These are phyloP conservation scores for Paspalum notatum DNA, from an alignment of 176 grass and related monocot genomes.

Conservation along the genomic window DNA sequence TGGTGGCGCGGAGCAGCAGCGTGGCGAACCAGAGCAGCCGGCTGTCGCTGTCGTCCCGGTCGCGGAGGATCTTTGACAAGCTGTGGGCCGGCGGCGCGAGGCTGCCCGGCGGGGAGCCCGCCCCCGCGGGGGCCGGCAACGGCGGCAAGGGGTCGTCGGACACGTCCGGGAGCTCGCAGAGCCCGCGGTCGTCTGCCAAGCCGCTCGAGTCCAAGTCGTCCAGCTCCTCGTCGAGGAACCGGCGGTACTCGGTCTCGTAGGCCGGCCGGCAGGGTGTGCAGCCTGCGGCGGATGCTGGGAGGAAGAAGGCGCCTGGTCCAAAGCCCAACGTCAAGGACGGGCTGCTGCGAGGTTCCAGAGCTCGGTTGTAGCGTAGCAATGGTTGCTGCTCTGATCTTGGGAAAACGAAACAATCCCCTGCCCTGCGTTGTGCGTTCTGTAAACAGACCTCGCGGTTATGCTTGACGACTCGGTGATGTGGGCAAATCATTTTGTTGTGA, in stretches of 20 bases:
- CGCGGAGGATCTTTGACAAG: slow-evolving; percentile 73
- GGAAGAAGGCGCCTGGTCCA: slow-evolving; percentile 28
- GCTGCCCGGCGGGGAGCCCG: slow-evolving; percentile 27
- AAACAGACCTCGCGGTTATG: neutral
- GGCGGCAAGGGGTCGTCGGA: slow-evolving; percentile 59
- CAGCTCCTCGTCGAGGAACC: slow-evolving; percentile 52
- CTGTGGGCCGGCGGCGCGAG: slow-evolving; percentile 56
- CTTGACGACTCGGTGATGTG: neutral
- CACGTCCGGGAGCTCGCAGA: slow-evolving; percentile 75
- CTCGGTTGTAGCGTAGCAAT: neutral
- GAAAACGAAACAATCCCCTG: neutral
- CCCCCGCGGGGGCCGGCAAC: neutral
- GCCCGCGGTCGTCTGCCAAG: slow-evolving; percentile 60
- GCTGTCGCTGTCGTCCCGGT: slow-evolving; percentile 61
- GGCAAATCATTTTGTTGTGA: no score
- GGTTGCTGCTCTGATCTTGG: slow-evolving; percentile 1
- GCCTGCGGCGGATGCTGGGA: slow-evolving; percentile 17
- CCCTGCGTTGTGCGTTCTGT: no score
- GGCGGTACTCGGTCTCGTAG: slow-evolving; percentile 69
- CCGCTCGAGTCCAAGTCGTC: slow-evolving; percentile 56
- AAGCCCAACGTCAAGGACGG: neutral
- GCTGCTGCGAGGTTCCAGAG: slow-evolving; percentile 20
- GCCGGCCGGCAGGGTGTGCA: neutral
- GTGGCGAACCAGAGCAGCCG: slow-evolving; percentile 53
- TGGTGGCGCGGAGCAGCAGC: slow-evolving; percentile 41